Percentiles rank a stretch among this genome's conserved stretches.
Conservation (phyloP, 192 early-diverging fungal genomes). For the Jimgerdemannia flammicorona region DNA sequence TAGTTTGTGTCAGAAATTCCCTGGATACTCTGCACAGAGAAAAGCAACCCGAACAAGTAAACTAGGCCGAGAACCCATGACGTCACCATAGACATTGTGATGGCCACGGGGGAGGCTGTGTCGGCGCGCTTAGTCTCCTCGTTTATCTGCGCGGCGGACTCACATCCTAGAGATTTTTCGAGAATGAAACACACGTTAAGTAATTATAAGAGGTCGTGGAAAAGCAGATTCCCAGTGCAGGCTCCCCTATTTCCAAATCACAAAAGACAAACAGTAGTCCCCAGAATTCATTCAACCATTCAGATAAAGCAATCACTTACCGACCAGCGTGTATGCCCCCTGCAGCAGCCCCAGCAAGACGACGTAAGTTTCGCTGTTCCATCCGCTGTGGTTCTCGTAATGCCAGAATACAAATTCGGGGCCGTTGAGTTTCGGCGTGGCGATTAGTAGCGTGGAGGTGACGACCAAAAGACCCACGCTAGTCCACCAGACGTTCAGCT, state of each 20-base stretch:
- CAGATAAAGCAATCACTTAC: conserved; percentile 1
- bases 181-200: no score
- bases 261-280: no score
- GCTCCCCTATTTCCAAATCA: no score
- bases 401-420: conserved; percentile 20
- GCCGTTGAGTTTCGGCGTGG: conserved; percentile 7
- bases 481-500: conserved; percentile 31
- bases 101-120: conserved; percentile 24
- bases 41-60: conserved; percentile 16
- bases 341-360: conserved; percentile 25
- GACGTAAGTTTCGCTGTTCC: conserved; percentile 18
- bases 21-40: conserved; percentile 27
- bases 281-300: neutral
- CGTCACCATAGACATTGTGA: conserved; percentile 18
- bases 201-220: no score
- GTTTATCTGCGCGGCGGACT: conserved; percentile 25
- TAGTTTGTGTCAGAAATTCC: conserved; percentile 7
- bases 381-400: conserved; percentile 32
- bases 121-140: conserved; percentile 31
- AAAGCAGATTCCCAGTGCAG: no score
- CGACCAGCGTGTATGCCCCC: conserved; percentile 27
- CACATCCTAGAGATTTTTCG: conserved; percentile 16
- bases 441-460: conserved; percentile 6
- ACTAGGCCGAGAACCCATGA: conserved; percentile 25
- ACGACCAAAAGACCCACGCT: conserved; percentile 21